phyloP scores from a whole-genome alignment of 1,139 yeast genomes.

The Yamadazyma aaseri region DNA sequence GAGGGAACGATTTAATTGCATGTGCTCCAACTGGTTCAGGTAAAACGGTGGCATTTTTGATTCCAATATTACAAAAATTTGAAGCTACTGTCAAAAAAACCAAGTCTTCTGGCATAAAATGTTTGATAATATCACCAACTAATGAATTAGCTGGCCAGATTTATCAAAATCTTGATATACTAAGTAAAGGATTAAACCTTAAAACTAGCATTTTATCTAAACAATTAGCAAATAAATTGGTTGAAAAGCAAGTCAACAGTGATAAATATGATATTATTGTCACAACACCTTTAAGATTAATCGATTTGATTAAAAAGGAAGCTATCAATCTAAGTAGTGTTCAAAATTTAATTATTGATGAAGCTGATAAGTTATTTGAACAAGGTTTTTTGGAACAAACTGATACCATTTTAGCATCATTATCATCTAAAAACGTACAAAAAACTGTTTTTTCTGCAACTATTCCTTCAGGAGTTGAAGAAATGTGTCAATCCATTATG shows the following conservation, averaged over 20 bases:
- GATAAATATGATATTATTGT: slow-evolving; percentile 78
- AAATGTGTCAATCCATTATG: slow-evolving; percentile 84
- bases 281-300: slow-evolving; percentile 84
- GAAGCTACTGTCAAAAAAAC: slow-evolving; percentile 19
- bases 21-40: slow-evolving; percentile 97
- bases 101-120: slow-evolving; percentile 56
- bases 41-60: slow-evolving; percentile 82
- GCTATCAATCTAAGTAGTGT: slow-evolving; percentile 59
- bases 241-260: slow-evolving; percentile 53
- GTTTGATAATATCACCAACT: slow-evolving; percentile 87
- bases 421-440: slow-evolving; percentile 52
- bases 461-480: slow-evolving; percentile 90
- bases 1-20: slow-evolving; percentile 70
- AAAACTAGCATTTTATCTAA: slow-evolving; percentile 69
- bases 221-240: slow-evolving; percentile 69
- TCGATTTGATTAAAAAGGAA: slow-evolving; percentile 70
- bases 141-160: slow-evolving; percentile 83
- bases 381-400: slow-evolving; percentile 90
- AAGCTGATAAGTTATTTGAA: slow-evolving; percentile 92
- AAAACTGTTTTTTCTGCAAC: slow-evolving; percentile 94
- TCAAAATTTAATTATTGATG: slow-evolving; percentile 81
- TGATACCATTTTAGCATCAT: slow-evolving; percentile 73
- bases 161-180: slow-evolving; percentile 61
- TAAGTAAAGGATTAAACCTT: slow-evolving; percentile 55
- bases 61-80: slow-evolving; percentile 71